Evolutionary conservation across 2,329 filamentous ascomycete genomes (phyloP).

Genomic region (Calonectria pseudoturangicola): DNA sequence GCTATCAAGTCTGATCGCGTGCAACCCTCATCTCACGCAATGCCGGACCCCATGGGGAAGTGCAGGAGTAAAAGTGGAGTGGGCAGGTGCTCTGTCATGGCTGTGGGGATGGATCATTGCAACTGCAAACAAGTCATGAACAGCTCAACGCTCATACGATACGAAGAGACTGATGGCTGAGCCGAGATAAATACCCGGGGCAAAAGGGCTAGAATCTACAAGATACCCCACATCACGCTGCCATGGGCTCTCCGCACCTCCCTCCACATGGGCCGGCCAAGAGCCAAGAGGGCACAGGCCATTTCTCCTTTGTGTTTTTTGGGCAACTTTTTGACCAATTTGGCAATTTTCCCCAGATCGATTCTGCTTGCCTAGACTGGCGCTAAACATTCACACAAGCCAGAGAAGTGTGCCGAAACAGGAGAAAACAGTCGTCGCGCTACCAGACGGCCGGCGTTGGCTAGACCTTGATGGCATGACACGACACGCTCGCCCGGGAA

Average conservation of each 20-base stretch:
- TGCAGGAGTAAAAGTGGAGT: constrained; percentile 18
- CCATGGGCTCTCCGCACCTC: constrained; percentile 53
- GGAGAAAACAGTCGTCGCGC: background rate
- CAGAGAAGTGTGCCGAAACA: background rate
- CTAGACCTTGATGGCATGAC: constrained; percentile 21
- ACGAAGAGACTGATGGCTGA: constrained; percentile 42
- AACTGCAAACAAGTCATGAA: background rate
- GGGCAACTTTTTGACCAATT: constrained; percentile 27
- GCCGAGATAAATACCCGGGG: constrained; percentile 44
- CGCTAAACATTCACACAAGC: constrained; percentile 13
- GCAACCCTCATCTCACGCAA: constrained; percentile 15
- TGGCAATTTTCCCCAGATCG: constrained; percentile 36
- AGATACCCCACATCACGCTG: constrained; percentile 52
- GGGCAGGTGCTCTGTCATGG: background rate
- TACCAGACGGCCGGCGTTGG: background rate
- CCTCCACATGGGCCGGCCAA: constrained; percentile 47
- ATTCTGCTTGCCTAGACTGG: constrained; percentile 18
- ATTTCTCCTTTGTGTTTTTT: constrained; percentile 31
- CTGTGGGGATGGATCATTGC: constrained; percentile 18
- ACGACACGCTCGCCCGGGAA: background rate
- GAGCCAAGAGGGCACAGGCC: constrained; percentile 30
- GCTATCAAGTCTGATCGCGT: constrained; percentile 15
- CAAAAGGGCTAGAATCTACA: constrained; percentile 43
- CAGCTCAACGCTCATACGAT: constrained; percentile 47
- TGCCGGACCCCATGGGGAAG: constrained; percentile 38